Percentiles rank a stretch among this genome's conserved stretches.
phyloP scores from a whole-genome alignment of 371 early-diverging fungal genomes.

The Mucor velutinosus region DNA sequence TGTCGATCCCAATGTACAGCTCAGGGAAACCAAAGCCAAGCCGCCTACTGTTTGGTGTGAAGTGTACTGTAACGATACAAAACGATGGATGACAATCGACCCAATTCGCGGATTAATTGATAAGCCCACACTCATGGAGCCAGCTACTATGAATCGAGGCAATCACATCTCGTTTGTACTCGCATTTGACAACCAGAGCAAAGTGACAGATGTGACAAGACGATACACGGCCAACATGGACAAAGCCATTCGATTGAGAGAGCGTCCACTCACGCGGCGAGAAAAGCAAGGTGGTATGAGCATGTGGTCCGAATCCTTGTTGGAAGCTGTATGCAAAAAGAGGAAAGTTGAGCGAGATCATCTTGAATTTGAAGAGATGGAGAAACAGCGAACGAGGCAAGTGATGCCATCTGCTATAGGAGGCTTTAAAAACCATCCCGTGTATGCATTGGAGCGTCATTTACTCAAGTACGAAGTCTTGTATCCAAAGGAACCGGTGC shows the following conservation, averaged over 20 bases:
- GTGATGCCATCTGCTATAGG: constrained; percentile 80
- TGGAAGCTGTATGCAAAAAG: constrained; percentile 14
- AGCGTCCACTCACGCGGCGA: constrained; percentile 45
- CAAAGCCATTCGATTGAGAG: constrained; percentile 55
- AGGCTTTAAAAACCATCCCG: constrained; percentile 80
- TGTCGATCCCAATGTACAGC: constrained; percentile 24
- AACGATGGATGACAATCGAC: constrained; percentile 68
- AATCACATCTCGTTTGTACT: constrained; percentile 64
- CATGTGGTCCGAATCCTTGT: constrained; percentile 38
- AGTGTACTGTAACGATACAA: constrained; percentile 43
- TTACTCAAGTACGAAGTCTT: constrained; percentile 75
- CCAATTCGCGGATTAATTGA: constrained; percentile 60
- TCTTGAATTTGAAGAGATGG: constrained; percentile 57
- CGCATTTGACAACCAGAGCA: constrained; percentile 44
- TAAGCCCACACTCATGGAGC: constrained; percentile 57
- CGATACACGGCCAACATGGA: constrained; percentile 67
- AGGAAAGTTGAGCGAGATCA: constrained; percentile 34
- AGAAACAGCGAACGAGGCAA: constrained; percentile 49
- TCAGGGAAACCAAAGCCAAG: constrained; percentile 33
- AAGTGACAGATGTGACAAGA: constrained; percentile 66
- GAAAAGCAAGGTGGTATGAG: constrained; percentile 38
- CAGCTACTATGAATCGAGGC: constrained; percentile 33
- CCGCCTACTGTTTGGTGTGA: constrained; percentile 66
- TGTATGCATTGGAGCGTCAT: constrained; percentile 87
- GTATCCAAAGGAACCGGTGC: constrained; percentile 58